These are phyloP conservation scores for Zea luxurians DNA, from an alignment of 176 grass and related monocot species.

Conservation along the genomic window DNA sequence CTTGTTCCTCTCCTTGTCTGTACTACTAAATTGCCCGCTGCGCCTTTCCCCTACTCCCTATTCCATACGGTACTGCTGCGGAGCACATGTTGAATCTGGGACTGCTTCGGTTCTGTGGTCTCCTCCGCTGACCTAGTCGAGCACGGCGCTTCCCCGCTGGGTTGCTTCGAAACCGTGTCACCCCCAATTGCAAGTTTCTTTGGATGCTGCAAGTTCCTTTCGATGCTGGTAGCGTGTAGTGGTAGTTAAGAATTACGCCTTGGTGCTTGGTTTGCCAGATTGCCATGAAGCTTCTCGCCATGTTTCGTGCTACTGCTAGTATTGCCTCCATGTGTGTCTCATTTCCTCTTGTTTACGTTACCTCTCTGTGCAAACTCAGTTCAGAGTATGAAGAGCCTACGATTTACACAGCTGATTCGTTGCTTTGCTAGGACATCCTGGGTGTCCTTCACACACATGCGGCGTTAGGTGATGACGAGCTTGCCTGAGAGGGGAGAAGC, in stretches of 20 bases:
- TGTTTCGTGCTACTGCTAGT: too few species aligned
- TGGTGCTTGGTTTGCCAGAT: too few species aligned
- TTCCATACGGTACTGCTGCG: too few species aligned
- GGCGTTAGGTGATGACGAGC: conserved; percentile 76
- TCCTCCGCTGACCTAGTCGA: not conserved
- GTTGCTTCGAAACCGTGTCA: conserved; percentile 6
- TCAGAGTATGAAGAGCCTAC: not conserved
- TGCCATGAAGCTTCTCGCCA: too few species aligned
- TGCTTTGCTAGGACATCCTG: not conserved
- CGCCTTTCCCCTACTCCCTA: too few species aligned
- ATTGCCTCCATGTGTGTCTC: too few species aligned
- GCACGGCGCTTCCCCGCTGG: not conserved
- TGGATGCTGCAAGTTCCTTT: too few species aligned
- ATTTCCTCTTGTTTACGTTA: too few species aligned
- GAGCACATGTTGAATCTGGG: not conserved
- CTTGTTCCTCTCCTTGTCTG: too few species aligned
- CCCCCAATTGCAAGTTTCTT: not conserved
- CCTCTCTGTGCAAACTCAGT: not conserved
- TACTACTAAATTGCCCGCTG: too few species aligned
- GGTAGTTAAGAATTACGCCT: not conserved
- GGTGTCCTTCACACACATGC: conserved; percentile 24
- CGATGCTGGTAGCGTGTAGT: not conserved
- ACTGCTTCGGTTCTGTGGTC: not conserved
- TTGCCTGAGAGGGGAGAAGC: conserved; percentile 56
- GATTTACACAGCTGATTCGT: not conserved